Evolutionary conservation across 2,329 filamentous ascomycete genomes (phyloP), one percentile per base, ranked within the genome.

Genomic region (Neopestalotiopsis clavispora): DNA sequence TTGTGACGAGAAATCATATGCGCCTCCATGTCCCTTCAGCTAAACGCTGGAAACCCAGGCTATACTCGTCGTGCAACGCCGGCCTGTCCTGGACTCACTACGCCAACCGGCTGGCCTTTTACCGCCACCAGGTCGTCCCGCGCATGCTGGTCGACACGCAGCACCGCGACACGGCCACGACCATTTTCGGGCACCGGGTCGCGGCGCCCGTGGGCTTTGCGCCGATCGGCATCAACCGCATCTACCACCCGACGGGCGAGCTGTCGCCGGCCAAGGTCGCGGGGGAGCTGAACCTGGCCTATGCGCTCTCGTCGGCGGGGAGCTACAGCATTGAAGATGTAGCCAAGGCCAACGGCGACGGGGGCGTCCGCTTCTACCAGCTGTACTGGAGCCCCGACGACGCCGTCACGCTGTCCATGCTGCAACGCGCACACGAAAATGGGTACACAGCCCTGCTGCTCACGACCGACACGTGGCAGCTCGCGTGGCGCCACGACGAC

Each of bases 81-180:
- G 86, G 87, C 17, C 82, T 84, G 69, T 88, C 85, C 0, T 82
- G 81, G 72, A 84, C 82, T 3, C 83, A 85, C 70, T 79, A 83
- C n/a, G 86, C 86, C 28, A 91, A 91, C 76, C 84, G 89, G 4
- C 85, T 90, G 77, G 86, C 89, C 65, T 92, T 91, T 80, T 90
- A 87, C 78, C 84, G 88, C 1, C 88, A 90, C 79, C 84, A 87
- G 59, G 88, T 92, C 73, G 83, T 91, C 61, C 88, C 89, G 0
- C 84, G 85, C 59, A 87, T 86, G 81, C 84, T 91, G 1, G 84
- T 90, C 57, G 87, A 91, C 77, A 90, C 87, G 7, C 89, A 87
- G 74, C 78, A 77, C 40, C 85, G 88, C 49, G 88, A 91, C 73
- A 89, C 87, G 1, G 78, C 79, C 1, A 87, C 87, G 13, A 80